Conservation (phyloP, 345 rosid genomes). For the Bruguiera sexangula region DNA sequence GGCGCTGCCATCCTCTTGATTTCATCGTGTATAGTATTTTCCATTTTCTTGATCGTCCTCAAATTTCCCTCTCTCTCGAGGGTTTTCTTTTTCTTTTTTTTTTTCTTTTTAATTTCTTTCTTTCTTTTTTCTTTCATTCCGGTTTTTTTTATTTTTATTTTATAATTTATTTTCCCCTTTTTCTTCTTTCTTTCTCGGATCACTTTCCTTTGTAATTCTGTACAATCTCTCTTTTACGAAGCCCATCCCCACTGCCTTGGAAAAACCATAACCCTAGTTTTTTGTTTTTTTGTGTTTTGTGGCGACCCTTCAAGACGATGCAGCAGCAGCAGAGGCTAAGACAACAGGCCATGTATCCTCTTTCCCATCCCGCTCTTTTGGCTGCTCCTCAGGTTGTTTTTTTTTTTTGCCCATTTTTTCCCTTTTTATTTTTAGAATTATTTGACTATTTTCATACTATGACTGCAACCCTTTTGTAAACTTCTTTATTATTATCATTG, state of each 20-base stretch:
- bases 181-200: neutral
- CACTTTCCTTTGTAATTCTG: neutral
- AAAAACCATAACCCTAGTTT: constrained; percentile 23
- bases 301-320: neutral
- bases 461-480: too few species aligned
- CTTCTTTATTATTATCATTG: too few species aligned
- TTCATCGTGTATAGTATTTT: neutral
- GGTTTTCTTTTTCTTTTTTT: constrained; percentile 17
- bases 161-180: neutral
- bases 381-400: constrained; percentile 53
- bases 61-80: constrained; percentile 27
- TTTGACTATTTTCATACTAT: neutral
- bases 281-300: too few species aligned
- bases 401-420: too few species aligned
- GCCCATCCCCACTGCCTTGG: neutral
- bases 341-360: constrained; percentile 62
- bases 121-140: neutral
- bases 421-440: neutral
- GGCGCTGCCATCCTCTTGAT: neutral
- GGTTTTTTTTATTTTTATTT: neutral
- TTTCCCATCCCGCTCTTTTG: constrained; percentile 48
- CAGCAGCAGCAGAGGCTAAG: constrained; percentile 53
- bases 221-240: too few species aligned
- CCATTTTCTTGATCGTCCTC: neutral
- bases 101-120: neutral